phyloP scores from a whole-genome alignment of 2,329 filamentous ascomycete species.

The Colletotrichum orbiculare region DNA sequence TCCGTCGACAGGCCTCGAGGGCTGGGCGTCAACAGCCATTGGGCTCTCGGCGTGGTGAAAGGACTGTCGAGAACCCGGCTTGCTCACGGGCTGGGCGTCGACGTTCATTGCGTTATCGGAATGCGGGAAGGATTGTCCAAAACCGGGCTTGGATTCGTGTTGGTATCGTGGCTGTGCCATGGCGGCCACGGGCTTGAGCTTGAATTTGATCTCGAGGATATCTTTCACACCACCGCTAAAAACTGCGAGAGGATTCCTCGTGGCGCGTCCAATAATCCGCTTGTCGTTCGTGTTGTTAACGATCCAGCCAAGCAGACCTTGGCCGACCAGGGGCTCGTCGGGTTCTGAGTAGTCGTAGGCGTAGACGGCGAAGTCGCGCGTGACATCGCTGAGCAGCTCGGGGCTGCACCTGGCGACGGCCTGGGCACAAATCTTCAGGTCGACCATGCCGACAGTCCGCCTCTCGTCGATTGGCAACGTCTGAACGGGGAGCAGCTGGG shows the following conservation, averaged over 20 bases:
- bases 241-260: constrained; percentile 84
- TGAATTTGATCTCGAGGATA: constrained; percentile 92
- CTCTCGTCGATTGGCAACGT: constrained; percentile 84
- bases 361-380: constrained; percentile 93
- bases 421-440: constrained; percentile 87
- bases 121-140: constrained; percentile 24
- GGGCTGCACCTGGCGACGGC: constrained; percentile 84
- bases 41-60: constrained; percentile 33
- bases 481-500: constrained; percentile 81
- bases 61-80: constrained; percentile 26
- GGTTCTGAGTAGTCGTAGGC: constrained; percentile 96
- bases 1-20: constrained; percentile 44
- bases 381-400: constrained; percentile 80
- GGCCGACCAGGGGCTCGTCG: constrained; percentile 91
- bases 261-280: constrained; percentile 89
- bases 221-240: constrained; percentile 87
- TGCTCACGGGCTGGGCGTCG: constrained; percentile 32
- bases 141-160: constrained; percentile 34
- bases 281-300: constrained; percentile 59
- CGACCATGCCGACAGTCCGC: constrained; percentile 86
- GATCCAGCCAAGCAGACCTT: constrained; percentile 92
- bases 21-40: constrained; percentile 36
- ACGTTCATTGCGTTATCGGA: constrained; percentile 28
- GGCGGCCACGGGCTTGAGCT: constrained; percentile 78
- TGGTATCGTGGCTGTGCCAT: constrained; percentile 55